Evolutionary conservation across 2,329 filamentous ascomycete genomes (phyloP).

Genomic region (Lecanosticta acicola): DNA sequence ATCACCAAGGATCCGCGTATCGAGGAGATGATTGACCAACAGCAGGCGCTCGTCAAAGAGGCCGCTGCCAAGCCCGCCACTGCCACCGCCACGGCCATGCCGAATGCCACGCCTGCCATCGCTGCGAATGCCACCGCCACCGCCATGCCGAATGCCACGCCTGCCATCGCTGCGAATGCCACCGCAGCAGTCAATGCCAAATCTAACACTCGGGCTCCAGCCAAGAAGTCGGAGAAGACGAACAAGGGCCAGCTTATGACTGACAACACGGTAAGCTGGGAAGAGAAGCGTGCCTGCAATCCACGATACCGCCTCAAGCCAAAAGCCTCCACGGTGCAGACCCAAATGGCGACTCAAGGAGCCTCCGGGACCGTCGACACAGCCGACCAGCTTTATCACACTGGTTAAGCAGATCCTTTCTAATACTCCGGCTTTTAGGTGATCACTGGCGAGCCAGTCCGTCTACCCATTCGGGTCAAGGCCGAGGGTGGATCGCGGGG

Average conservation of each 20-base stretch:
- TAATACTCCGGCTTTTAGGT: neutral
- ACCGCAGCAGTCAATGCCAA: neutral
- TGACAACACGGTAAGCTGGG: conserved; percentile 3
- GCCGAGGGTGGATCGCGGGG: too few species aligned
- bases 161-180: neutral
- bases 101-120: neutral
- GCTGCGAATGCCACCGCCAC: neutral
- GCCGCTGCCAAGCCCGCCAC: neutral
- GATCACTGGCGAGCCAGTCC: neutral
- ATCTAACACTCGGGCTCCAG: neutral
- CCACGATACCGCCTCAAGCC: conserved; percentile 1
- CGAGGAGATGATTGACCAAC: neutral
- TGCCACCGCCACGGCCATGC: neutral
- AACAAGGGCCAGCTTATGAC: neutral
- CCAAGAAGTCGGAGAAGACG: neutral
- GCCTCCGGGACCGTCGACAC: neutral
- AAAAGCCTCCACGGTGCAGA: neutral
- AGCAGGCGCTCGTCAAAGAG: too few species aligned
- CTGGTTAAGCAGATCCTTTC: neutral
- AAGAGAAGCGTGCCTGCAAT: conserved; percentile 6
- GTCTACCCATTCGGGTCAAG: too few species aligned
- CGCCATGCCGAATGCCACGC: neutral
- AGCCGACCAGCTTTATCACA: neutral
- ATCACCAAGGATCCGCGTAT: neutral
- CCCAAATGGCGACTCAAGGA: neutral